Conservation (phyloP, 1,284 basidiomycete species). For the Trametes pubescens region DNA sequence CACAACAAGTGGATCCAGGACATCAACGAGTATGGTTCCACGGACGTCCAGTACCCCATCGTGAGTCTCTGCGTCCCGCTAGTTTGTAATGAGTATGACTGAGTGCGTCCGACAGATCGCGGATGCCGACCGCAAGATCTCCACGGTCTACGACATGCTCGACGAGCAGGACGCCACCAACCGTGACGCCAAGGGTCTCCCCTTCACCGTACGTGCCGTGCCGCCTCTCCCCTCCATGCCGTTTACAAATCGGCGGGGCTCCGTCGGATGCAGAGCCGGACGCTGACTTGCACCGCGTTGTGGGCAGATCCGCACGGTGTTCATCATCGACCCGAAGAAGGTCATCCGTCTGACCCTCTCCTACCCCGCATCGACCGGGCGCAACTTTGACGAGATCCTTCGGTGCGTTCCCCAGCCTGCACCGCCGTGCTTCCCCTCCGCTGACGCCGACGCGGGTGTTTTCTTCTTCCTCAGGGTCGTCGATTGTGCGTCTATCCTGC, state of each 20-base stretch:
- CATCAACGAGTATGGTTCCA: constrained; percentile 85
- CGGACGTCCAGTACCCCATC: constrained; percentile 91
- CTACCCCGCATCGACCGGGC: constrained; percentile 90
- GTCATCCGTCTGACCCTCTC: constrained; percentile 89
- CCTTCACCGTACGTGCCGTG: constrained; percentile 74
- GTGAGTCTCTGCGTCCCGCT: constrained; percentile 51
- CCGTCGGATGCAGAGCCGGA: not conserved
- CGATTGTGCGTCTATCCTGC: constrained; percentile 58
- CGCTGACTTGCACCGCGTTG: constrained; percentile 19
- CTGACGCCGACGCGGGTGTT: constrained; percentile 12
- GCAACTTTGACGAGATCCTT: constrained; percentile 89
- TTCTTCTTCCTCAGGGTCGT: constrained; percentile 53
- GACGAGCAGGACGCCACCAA: constrained; percentile 96
- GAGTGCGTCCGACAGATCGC: constrained; percentile 71
- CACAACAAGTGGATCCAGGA: constrained; percentile 94
- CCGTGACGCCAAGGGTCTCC: constrained; percentile 90
- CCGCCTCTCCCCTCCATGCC: constrained; percentile 26
- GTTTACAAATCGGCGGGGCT: constrained; percentile 1
- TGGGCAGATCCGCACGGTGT: constrained; percentile 91
- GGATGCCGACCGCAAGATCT: constrained; percentile 88
- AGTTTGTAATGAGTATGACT: not conserved
- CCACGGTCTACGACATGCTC: constrained; percentile 93
- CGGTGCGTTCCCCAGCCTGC: constrained; percentile 55
- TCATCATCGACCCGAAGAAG: constrained; percentile 93
- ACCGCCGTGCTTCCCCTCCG: constrained; percentile 17